Evolutionary conservation across 768 basidiomycete genomes (phyloP), one percentile per base, ranked within the genome.

Genomic region (Boletus sp.): DNA sequence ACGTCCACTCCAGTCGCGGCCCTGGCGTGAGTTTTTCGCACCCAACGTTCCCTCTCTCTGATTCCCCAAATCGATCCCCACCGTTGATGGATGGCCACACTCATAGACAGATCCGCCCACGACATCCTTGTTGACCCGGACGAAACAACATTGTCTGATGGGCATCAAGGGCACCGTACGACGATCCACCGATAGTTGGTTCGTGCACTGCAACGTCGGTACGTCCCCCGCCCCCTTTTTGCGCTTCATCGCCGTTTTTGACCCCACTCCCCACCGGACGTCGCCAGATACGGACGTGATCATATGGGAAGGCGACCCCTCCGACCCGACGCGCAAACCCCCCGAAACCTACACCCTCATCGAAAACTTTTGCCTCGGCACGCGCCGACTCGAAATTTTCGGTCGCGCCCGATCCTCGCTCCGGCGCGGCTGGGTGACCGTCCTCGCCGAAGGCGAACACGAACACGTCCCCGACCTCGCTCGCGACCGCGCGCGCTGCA

Each of bases 181-280:
- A 24, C 82, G 97, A 32, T 92, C 92, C 18, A 95, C 90, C 1
- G 97, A 99, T 70, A 89, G 87, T 57, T 92, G 92, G 88, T 95
- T 98, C 73, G 96, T 97, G 0, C 96, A 99, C 72, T 98, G 95
- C 69, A 99, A 99, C 73, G 90, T 99, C 62, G 93, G 92, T 91
- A 70, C 50, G 91, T 61, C 52, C 10, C 29, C 30, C 15, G 3
- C 17, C 32, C 36, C n/a, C 14, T 11, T 4, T 15, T 32, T 24
- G 7, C 24, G 3, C 24, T 24, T 3, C 15, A 8, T 37, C 57
- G n/a, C 28, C 3, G 10, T 32, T 5, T 1, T 6, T 46, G 12
- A 29, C n/a, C 24, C 42, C 28, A 7, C 72, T 33, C 30, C n/a
- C 7, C 45, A 46, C 46, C 24, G 24, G 24, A 24, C 24, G 24